A percentile compares a stretch with the other conserved stretches of the same genome.
These are phyloP conservation scores for Byssothecium circinans DNA, from an alignment of 2,329 filamentous ascomycete genomes.

Conservation along the genomic window DNA sequence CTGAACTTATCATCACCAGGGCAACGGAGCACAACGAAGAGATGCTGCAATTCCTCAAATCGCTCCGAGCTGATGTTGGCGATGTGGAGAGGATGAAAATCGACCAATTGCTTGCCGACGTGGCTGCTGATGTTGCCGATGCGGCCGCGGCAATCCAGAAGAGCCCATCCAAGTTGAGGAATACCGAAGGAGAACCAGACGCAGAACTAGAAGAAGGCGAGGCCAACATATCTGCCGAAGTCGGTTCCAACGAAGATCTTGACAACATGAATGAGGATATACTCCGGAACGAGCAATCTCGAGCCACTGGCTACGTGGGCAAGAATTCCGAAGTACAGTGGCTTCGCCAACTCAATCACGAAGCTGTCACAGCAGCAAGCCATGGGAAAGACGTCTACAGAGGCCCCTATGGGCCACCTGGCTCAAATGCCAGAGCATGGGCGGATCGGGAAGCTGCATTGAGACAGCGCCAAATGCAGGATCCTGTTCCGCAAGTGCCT, in stretches of 20 bases:
- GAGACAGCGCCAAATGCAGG: conserved; percentile 9
- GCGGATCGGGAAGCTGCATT: conserved; percentile 14
- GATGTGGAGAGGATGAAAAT: conserved; percentile 17
- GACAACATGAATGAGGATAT: conserved; percentile 30
- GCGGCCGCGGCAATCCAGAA: conserved; percentile 15
- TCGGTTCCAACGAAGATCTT: conserved; percentile 26
- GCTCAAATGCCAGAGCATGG: conserved; percentile 13
- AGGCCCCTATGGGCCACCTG: conserved; percentile 24
- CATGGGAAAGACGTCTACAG: no score
- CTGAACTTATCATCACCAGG: conserved; percentile 16
- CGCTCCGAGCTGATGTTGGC: conserved; percentile 18
- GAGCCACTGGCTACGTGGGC: conserved; percentile 31
- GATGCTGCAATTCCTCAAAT: conserved; percentile 29
- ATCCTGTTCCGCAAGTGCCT: conserved; percentile 10
- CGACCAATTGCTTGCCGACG: conserved; percentile 24
- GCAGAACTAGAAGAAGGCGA: conserved; percentile 24
- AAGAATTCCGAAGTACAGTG: conserved; percentile 29
- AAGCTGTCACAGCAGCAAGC: background rate
- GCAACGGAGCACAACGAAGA: conserved; percentile 31
- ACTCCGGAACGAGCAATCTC: conserved; percentile 18
- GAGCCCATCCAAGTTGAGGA: conserved; percentile 1
- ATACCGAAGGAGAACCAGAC: conserved; percentile 2
- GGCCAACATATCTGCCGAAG: conserved; percentile 24
- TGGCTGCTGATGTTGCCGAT: conserved; percentile 23
- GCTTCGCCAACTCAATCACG: conserved; percentile 20